These are phyloP conservation scores for Persicaria maculosa DNA, from an alignment of 148 eudicot genomes.

Conservation along the genomic window DNA sequence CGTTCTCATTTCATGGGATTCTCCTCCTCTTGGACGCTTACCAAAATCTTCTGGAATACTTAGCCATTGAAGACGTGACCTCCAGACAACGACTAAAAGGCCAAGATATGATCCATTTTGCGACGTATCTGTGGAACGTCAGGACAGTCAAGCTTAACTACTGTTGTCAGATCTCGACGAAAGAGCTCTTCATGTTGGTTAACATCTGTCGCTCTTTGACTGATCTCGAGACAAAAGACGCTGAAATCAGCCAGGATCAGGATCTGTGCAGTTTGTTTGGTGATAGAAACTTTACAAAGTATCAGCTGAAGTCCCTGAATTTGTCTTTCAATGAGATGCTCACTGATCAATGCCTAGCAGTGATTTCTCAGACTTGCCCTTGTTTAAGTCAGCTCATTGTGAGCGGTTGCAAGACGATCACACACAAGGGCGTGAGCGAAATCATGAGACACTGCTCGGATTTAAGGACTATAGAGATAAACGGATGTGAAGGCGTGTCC, in stretches of 20 bases:
- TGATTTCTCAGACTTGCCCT: conserved; percentile 41
- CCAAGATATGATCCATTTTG: conserved; percentile 13
- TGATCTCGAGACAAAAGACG: conserved; percentile 33
- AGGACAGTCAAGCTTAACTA: conserved; percentile 32
- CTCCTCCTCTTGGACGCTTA: conserved; percentile 27
- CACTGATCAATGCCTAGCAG: conserved; percentile 35
- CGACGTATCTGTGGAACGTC: conserved; percentile 29
- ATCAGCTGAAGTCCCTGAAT: conserved; percentile 26
- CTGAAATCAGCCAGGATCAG: conserved; percentile 22
- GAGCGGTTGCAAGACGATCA: conserved; percentile 30
- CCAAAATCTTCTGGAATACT: conserved; percentile 27
- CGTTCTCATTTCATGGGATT: conserved; percentile 34
- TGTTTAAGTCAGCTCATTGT: conserved; percentile 38
- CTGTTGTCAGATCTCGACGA: conserved; percentile 30
- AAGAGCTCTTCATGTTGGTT: conserved; percentile 29
- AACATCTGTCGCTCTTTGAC: conserved; percentile 34
- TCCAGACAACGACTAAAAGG: conserved; percentile 20
- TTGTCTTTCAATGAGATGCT: conserved; percentile 26
- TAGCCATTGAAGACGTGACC: conserved; percentile 25
- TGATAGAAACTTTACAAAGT: conserved; percentile 14
- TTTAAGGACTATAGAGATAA: conserved; percentile 37
- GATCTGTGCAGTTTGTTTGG: conserved; percentile 16
- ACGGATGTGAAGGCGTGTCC: conserved; percentile 32
- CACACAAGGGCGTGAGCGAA: conserved; percentile 39
- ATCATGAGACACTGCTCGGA: conserved; percentile 29